Base-by-base conservation (phyloP, 768 basidiomycete species). In the Termitomyces sp. region DNA sequence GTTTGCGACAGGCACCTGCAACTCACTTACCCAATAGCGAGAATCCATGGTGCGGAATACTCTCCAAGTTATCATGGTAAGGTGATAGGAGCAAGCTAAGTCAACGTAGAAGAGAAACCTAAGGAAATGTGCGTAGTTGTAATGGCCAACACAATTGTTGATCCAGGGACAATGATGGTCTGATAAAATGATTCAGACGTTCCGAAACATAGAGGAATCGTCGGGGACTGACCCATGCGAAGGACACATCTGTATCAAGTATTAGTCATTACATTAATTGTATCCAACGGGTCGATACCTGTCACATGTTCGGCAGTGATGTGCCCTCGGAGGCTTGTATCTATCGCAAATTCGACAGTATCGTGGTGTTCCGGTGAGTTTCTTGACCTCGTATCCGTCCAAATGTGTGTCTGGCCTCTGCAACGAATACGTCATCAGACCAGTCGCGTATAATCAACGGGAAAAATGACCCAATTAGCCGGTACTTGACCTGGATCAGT, bases 151-250 rank as follows among this genome's bases (percentile, higher is more conserved):
- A 66, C 95, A 96, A 63, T 94, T 98, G 69, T 93, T 87, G 33
- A 94, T 84, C 93, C 91, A 95, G 7, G 91, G 92, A 67, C 91
- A 93, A 66, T 94, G 91, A 64, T 94, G 91, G 68, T 94, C 91
- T 92, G 58, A 19, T 10, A 17, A 42, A 60, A 38, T 45, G 21
- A 54, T 26, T 58, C 26, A 66, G 57, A 50, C 10, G 50, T 23
- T 17, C 31, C 23, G 12, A 50, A 28, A 30, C 12, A 23, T 15
- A n/a, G 19, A 44, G 21, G 43, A 23, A 45, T 11, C 17, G 31
- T 33, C 14, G 43, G 26, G n/a, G 17, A 59, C 82, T 61, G 68
- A 87, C 92, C 92, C 92, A 97, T 96, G 47, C 91, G 86, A 54
- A 97, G 81, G 37, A 96, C 80, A 70, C 90, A 94, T 67, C 88